Percentiles rank a stretch among this genome's conserved stretches.
Evolutionary conservation across 768 basidiomycete genomes (phyloP).

Genomic region (Termitomyces sp.): DNA sequence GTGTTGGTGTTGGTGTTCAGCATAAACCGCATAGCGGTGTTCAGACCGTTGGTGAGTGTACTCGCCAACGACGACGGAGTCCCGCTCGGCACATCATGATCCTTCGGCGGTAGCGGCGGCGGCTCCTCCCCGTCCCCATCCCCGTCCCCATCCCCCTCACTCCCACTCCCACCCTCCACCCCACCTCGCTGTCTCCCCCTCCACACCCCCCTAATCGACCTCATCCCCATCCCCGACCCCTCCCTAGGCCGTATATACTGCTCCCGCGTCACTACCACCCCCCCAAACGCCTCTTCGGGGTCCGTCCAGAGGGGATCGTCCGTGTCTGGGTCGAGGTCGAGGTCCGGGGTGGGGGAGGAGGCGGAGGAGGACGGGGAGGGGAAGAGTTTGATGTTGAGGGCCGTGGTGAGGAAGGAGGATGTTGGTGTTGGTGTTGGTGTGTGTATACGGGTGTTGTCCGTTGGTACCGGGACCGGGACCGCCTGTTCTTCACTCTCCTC

Average conservation of each 20-base stretch:
- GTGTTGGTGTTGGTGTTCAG: constrained; percentile 23
- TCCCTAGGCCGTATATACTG: constrained; percentile 66
- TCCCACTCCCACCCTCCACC: too few relatives aligned
- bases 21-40: constrained; percentile 58
- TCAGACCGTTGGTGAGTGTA: constrained; percentile 49
- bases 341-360: constrained; percentile 13
- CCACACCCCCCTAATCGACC: constrained; percentile 61
- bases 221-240: constrained; percentile 38
- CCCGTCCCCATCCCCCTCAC: not conserved
- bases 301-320: constrained; percentile 49
- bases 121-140: not conserved
- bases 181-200: constrained; percentile 56
- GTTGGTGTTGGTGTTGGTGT: constrained; percentile 18
- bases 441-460: constrained; percentile 20
- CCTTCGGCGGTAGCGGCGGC: constrained; percentile 26
- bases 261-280: constrained; percentile 58
- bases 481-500: too few relatives aligned
- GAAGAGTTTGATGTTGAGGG: constrained; percentile 51
- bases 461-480: too few relatives aligned
- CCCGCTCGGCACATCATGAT: not conserved
- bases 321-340: constrained; percentile 56
- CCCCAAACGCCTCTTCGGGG: constrained; percentile 47
- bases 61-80: constrained; percentile 38
- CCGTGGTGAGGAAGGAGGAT: constrained; percentile 46
- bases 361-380: too few relatives aligned